Conservation (phyloP, 495 filamentous ascomycete species). For the Tuber indicum region DNA sequence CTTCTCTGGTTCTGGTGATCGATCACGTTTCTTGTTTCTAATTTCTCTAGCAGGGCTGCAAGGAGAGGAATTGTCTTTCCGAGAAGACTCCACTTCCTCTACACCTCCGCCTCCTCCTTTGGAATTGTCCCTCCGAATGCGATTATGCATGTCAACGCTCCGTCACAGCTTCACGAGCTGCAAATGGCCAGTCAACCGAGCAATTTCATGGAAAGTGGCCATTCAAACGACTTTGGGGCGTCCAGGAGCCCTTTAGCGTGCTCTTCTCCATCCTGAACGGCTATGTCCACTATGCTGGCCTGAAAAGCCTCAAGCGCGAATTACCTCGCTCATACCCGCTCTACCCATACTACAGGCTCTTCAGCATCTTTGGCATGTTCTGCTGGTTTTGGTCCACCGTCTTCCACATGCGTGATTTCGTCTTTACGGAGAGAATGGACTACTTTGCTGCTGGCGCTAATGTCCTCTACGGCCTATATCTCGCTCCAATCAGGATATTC, state of each 20-base stretch:
- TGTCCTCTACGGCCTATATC: constrained; percentile 86
- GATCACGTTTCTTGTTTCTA: neutral
- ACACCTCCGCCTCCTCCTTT: constrained; percentile 64
- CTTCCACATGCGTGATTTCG: constrained; percentile 86
- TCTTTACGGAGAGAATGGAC: constrained; percentile 81
- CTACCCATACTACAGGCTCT: constrained; percentile 68
- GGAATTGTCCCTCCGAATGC: constrained; percentile 84
- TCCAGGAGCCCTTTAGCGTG: constrained; percentile 91
- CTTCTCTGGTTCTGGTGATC: constrained; percentile 23
- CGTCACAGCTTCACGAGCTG: constrained; percentile 66
- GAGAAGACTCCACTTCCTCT: constrained; percentile 49
- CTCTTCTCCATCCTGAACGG: constrained; percentile 89
- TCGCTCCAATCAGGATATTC: constrained; percentile 71
- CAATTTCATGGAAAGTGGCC: constrained; percentile 99
- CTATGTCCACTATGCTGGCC: constrained; percentile 74
- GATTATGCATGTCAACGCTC: constrained; percentile 98
- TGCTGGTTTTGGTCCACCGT: constrained; percentile 83
- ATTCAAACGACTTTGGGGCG: constrained; percentile 77
- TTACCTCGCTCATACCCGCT: constrained; percentile 70
- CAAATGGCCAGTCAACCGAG: constrained; percentile 59
- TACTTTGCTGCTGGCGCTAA: constrained; percentile 91
- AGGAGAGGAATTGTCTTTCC: constrained; percentile 65
- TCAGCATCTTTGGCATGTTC: constrained; percentile 73
- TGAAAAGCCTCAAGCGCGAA: constrained; percentile 58
- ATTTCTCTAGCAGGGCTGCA: constrained; percentile 58